Evolutionary conservation across 2,329 filamentous ascomycete species (phyloP).

Genomic region (Xylariomycetidae sp.): DNA sequence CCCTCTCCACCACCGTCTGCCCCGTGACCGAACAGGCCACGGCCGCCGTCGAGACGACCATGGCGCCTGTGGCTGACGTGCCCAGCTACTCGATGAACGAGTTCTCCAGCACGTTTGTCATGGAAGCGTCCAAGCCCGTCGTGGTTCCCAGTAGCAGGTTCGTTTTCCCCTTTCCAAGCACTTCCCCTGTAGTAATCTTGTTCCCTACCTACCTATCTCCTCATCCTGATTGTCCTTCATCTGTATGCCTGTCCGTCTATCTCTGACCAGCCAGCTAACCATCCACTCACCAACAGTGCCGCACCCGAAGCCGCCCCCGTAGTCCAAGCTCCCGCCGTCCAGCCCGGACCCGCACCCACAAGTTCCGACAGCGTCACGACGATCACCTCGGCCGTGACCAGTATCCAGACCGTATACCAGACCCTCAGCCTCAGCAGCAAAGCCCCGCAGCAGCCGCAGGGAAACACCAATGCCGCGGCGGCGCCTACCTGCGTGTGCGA

Average conservation of each 20-base stretch:
- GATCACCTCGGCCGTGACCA: conserved; percentile 12
- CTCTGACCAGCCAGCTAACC: no score
- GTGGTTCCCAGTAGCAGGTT: conserved; percentile 18
- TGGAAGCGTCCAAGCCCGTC: conserved; percentile 5
- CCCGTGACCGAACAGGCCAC: conserved; percentile 16
- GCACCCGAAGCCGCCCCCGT: background rate
- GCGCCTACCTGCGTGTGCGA: conserved; percentile 21
- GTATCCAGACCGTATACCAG: conserved; percentile 9
- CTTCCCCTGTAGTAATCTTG: no score
- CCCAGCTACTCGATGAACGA: conserved; percentile 24
- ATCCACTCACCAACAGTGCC: background rate
- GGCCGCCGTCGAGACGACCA: conserved; percentile 2
- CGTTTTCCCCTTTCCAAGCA: conserved; percentile 11
- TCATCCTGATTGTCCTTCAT: conserved; percentile 1
- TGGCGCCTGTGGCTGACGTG: conserved; percentile 12
- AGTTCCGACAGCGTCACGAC: no score
- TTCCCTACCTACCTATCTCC: conserved; percentile 1
- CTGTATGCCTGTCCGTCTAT: conserved; percentile 1
- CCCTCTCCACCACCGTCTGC: conserved; percentile 25
- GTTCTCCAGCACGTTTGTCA: conserved; percentile 13
- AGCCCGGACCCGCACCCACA: background rate
- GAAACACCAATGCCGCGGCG: background rate
- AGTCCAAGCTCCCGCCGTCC: background rate
- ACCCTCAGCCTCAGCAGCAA: conserved; percentile 1
- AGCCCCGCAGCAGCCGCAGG: background rate